Base-by-base conservation (phyloP, 352 stramenopile species). In the Globisporangium uncinulatum region DNA sequence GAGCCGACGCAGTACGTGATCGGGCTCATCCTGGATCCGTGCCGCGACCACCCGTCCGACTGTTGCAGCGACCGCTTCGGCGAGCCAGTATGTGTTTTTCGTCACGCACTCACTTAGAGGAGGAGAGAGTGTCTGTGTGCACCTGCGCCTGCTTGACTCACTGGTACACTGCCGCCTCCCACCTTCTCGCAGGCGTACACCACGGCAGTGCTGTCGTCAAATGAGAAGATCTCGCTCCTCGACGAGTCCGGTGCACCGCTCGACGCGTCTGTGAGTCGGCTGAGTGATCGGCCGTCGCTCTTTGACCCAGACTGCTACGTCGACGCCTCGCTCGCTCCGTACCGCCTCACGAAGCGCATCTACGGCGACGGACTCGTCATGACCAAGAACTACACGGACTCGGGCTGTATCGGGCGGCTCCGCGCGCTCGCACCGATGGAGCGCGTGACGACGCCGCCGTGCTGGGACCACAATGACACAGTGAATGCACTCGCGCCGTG, bases 401-500 rank as follows among this genome's bases (percentile, higher is more conserved):
- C 78, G 15, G 73, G 77, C 5, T 87, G 77, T 41, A 67, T 85
- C 21, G 83, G 70, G 2, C 69, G 74, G 9, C 63, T 86, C 41
- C 67, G 59, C 14, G 77, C 78, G 11, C 62, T 88, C 20, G 62
- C 74, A 7, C 71, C 74, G 29, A 70, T 86, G 44, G 57, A 71
- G 1, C 52, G 75, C 9, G 76, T 89, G 24, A 66, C 71, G 21
- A 70, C 79, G 54, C 85, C 86, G 24, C 70, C 83, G 15, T 95
- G 86, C 42, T 95, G 86, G 86, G 86, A 95, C 59, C 72, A 83
- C 51, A 95, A 95, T 54, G 68, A 73, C 46, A 87, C 83, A 13
- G 57, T 95, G 13, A 70, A 91, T 39, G 84, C 84, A 7, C 56
- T 89, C 1, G 61, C 52, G 13, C 62, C 70, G n/a, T 95, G 86